phyloP scores from a whole-genome alignment of 2,329 filamentous ascomycete genomes.

The Thermochaetoides dissita region DNA sequence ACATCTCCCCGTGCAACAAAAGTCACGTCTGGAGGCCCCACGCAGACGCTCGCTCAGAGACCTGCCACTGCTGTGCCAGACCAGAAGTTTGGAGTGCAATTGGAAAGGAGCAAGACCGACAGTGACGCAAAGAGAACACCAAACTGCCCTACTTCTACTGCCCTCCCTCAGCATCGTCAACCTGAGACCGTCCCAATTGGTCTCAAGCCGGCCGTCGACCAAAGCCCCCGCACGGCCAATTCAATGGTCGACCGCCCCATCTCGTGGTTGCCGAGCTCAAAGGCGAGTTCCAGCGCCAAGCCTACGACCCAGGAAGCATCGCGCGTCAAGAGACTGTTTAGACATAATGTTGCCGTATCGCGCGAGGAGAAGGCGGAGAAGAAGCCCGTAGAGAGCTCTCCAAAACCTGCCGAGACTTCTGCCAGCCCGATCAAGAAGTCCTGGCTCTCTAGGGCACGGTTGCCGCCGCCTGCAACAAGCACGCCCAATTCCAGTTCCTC shows the following conservation, averaged over 20 bases:
- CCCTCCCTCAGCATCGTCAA: too few species aligned
- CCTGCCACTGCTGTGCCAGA: slow-evolving; percentile 1
- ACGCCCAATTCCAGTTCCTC: not conserved
- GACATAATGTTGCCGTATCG: slow-evolving; percentile 11
- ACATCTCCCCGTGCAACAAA: too few species aligned
- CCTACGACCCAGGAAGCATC: slow-evolving; percentile 18
- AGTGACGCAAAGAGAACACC: too few species aligned
- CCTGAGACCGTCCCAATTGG: slow-evolving; percentile 4
- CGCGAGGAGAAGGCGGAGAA: slow-evolving; percentile 14
- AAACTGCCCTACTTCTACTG: too few species aligned
- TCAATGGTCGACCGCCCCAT: slow-evolving; percentile 35
- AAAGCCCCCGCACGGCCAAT: slow-evolving; percentile 30
- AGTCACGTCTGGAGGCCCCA: too few species aligned
- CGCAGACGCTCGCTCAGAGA: not conserved
- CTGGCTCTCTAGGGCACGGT: slow-evolving; percentile 36
- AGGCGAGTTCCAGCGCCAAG: slow-evolving; percentile 24
- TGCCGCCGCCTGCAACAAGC: slow-evolving; percentile 30
- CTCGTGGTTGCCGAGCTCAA: slow-evolving; percentile 38
- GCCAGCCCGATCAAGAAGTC: slow-evolving; percentile 36
- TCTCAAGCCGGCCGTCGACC: slow-evolving; percentile 17
- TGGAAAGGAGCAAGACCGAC: not conserved
- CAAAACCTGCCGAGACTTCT: slow-evolving; percentile 31
- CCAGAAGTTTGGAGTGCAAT: not conserved
- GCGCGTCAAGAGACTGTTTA: slow-evolving; percentile 10
- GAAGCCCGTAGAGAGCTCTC: slow-evolving; percentile 20